Conservation (phyloP, 2,329 filamentous ascomycete species). For the Paecilomyces dactylethromorphus region DNA sequence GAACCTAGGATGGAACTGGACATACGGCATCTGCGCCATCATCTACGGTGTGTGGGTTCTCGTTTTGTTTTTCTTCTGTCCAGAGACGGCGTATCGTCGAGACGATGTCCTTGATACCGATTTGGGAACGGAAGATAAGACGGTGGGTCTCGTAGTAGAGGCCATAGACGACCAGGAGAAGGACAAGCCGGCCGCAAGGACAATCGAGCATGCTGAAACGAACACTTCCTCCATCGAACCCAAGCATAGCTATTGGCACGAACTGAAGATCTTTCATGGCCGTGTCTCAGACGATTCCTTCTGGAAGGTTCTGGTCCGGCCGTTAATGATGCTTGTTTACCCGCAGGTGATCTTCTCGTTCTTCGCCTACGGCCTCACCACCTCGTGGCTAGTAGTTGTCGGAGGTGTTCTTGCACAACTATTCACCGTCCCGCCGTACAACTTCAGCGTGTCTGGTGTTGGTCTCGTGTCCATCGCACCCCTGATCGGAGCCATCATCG, state of each 20-base stretch:
- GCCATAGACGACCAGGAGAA: neutral
- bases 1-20: conserved; percentile 34
- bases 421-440: conserved; percentile 22
- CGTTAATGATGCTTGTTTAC: conserved; percentile 25
- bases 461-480: conserved; percentile 5
- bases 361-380: conserved; percentile 17
- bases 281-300: conserved; percentile 10
- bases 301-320: conserved; percentile 19
- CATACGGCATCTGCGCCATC: conserved; percentile 35
- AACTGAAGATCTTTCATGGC: conserved; percentile 12
- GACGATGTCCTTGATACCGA: conserved; percentile 11
- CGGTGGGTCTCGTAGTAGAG: neutral
- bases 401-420: conserved; percentile 18
- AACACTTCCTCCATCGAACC: conserved; percentile 4
- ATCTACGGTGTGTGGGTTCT: conserved; percentile 20
- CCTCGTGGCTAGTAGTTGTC: conserved; percentile 20
- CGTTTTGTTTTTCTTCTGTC: conserved; percentile 16
- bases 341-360: conserved; percentile 20
- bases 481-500: neutral
- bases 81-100: conserved; percentile 20
- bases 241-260: conserved; percentile 11
- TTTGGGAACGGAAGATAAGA: conserved; percentile 8
- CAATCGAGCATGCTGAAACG: neutral
- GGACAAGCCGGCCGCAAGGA: neutral
- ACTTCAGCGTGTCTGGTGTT: conserved; percentile 17